Evolutionary conservation across 768 basidiomycete species (phyloP), one percentile per base, ranked within the genome.

Genomic region (Gymnopilus junonius): DNA sequence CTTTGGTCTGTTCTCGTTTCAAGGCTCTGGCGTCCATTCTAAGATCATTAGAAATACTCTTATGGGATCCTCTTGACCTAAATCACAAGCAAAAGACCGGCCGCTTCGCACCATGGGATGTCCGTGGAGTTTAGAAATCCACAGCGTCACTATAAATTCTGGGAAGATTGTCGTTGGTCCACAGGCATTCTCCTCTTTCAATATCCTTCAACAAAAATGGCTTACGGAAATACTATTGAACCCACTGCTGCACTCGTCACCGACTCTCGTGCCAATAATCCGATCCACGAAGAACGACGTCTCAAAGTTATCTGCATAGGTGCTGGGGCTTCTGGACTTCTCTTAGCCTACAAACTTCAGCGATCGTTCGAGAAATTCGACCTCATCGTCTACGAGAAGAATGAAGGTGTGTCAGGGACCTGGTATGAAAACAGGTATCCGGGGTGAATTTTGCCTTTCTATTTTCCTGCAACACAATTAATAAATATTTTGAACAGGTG

Each of bases 371-470:
- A 71, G 3, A 72, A 76, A 32, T 76, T 74, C 48, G 69, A 75
- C 8, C 68, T 77, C 3, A 69, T 67, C 6, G 17, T 75, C 12
- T 79, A 77, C 59, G 77, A 79, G 15, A 77, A 77, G 65, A 79
- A 77, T 62, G 70, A 66, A 15, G 63, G 70, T 0, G 31, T 79
- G 1, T 66, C 67, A 11, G 76, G 77, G 27, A 79, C 77, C 5
- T 77, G 76, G 77, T 70, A 68, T 17, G 76, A 76, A 60, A 79
- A 79, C 66, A 71, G 65, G 60, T 77, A 79, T 65, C 77, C 76
- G 12, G 76, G 76, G 75, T 74, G 34, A 4, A 66, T 62, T 29
- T 12, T 60, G 25, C 40, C 27, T 4, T 4, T 4, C 12, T 2
- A 20, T 25, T 25, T 12, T 15, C 11, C 8, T 8, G 15, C 2